Evolutionary conservation across 768 basidiomycete genomes (phyloP).

Genomic region (Russula sp.): DNA sequence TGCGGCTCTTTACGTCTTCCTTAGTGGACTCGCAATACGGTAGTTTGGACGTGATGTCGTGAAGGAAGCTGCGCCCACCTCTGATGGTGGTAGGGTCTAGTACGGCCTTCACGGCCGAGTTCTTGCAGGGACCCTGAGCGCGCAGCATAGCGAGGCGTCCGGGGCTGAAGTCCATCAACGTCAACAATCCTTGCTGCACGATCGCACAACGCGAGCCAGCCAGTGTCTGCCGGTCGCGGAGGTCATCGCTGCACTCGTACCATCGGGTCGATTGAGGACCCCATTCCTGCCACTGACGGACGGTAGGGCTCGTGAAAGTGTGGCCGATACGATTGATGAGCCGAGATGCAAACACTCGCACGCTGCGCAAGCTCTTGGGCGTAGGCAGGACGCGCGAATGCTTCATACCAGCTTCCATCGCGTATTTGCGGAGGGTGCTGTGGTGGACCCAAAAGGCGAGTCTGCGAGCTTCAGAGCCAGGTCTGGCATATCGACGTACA

Average conservation of each 20-base stretch:
- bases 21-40: slow-evolving; percentile 7
- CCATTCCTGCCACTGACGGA: slow-evolving; percentile 13
- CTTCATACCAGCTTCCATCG: not conserved
- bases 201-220: slow-evolving; percentile 18
- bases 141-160: slow-evolving; percentile 9
- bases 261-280: slow-evolving; percentile 18
- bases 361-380: not conserved
- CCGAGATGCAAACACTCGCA: not conserved
- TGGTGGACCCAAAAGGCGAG: slow-evolving; percentile 18
- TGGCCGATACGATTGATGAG: not conserved
- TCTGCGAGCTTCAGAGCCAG: slow-evolving; percentile 3
- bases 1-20: slow-evolving; percentile 5
- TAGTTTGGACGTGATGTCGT: slow-evolving; percentile 7
- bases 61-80: slow-evolving; percentile 10
- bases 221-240: slow-evolving; percentile 17
- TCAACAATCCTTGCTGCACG: slow-evolving; percentile 5
- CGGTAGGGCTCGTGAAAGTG: not conserved
- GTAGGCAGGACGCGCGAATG: not conserved
- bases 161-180: slow-evolving; percentile 19
- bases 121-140: not conserved
- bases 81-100: not conserved
- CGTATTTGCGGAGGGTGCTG: slow-evolving; percentile 2
- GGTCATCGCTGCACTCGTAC: slow-evolving; percentile 6
- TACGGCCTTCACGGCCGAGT: not conserved
- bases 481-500: slow-evolving; percentile 1